These are phyloP conservation scores for Berkeleyomyces basicola DNA, from an alignment of 2,329 filamentous ascomycete genomes.

Conservation along the genomic window DNA sequence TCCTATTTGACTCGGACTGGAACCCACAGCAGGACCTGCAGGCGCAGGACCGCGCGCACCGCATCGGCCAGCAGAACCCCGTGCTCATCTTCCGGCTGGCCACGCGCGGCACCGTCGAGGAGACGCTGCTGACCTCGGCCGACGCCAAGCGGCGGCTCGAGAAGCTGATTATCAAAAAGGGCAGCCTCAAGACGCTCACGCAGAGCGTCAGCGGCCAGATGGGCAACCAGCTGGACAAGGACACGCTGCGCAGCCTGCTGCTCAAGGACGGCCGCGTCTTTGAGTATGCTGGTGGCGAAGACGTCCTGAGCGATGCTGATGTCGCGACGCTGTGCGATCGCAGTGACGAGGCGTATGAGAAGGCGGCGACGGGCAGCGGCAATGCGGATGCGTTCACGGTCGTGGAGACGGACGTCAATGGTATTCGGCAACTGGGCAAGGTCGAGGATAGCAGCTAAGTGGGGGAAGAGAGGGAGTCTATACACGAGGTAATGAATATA, in stretches of 20 bases:
- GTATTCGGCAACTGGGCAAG: slow-evolving; percentile 22
- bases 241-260: slow-evolving; percentile 44
- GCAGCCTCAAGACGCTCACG: slow-evolving; percentile 56
- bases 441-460: background rate
- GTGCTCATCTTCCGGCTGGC: slow-evolving; percentile 90
- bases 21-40: slow-evolving; percentile 96
- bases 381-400: slow-evolving; percentile 55
- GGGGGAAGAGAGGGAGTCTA: no score
- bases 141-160: slow-evolving; percentile 85
- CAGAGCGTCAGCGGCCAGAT: slow-evolving; percentile 38
- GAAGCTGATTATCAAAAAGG: slow-evolving; percentile 90
- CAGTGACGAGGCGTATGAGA: slow-evolving; percentile 44
- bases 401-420: slow-evolving; percentile 54
- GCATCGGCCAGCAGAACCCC: slow-evolving; percentile 82
- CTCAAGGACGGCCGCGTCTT: slow-evolving; percentile 57
- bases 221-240: slow-evolving; percentile 39
- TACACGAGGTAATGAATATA: background rate
- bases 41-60: slow-evolving; percentile 85
- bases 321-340: slow-evolving; percentile 65
- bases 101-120: slow-evolving; percentile 84
- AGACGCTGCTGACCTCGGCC: slow-evolving; percentile 68
- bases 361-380: slow-evolving; percentile 64
- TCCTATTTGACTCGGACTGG: slow-evolving; percentile 78
- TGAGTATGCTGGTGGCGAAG: slow-evolving; percentile 39
- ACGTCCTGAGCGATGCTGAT: slow-evolving; percentile 56